Evolutionary conservation across 495 filamentous ascomycete species (phyloP).

Genomic region (Ramalina peruviana): DNA sequence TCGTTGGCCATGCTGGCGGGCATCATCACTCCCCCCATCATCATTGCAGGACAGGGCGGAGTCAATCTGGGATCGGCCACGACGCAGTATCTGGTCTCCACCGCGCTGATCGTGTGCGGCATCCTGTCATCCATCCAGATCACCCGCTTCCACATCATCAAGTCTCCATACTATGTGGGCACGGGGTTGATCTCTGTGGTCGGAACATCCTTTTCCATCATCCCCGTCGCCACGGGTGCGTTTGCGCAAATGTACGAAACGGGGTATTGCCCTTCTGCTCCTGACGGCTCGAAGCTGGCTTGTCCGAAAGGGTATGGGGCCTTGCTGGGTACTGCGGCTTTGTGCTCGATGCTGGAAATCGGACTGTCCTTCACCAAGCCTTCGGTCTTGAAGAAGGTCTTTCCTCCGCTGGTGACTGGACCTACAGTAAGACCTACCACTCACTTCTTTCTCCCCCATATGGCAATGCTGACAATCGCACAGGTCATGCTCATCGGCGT

Average conservation of each 20-base stretch:
- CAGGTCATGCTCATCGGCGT: slow-evolving; percentile 62
- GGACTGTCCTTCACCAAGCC: slow-evolving; percentile 64
- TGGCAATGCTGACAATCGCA: neutral
- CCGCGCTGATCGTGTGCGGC: slow-evolving; percentile 75
- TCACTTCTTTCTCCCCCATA: too few species aligned
- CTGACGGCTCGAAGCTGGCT: slow-evolving; percentile 51
- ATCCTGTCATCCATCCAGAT: slow-evolving; percentile 71
- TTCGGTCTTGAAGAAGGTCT: slow-evolving; percentile 54
- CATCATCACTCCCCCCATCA: slow-evolving; percentile 68
- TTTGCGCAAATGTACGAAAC: slow-evolving; percentile 77
- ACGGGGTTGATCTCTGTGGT: slow-evolving; percentile 87
- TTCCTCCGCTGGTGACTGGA: slow-evolving; percentile 82
- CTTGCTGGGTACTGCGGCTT: slow-evolving; percentile 56
- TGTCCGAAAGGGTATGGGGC: slow-evolving; percentile 82
- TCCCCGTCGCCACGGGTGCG: slow-evolving; percentile 67
- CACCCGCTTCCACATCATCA: slow-evolving; percentile 65
- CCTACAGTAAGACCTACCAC: slow-evolving; percentile 31
- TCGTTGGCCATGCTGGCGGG: slow-evolving; percentile 54
- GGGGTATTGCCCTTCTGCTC: slow-evolving; percentile 54
- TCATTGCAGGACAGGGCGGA: slow-evolving; percentile 48
- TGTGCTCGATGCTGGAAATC: slow-evolving; percentile 63
- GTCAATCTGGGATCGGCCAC: slow-evolving; percentile 48
- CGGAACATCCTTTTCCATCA: slow-evolving; percentile 74
- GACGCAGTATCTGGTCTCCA: slow-evolving; percentile 77
- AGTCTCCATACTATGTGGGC: slow-evolving; percentile 73